Percentiles rank a stretch among this genome's conserved stretches.
Evolutionary conservation across 2,329 filamentous ascomycete genomes (phyloP).

Genomic region (Botrytis hyacinthi): DNA sequence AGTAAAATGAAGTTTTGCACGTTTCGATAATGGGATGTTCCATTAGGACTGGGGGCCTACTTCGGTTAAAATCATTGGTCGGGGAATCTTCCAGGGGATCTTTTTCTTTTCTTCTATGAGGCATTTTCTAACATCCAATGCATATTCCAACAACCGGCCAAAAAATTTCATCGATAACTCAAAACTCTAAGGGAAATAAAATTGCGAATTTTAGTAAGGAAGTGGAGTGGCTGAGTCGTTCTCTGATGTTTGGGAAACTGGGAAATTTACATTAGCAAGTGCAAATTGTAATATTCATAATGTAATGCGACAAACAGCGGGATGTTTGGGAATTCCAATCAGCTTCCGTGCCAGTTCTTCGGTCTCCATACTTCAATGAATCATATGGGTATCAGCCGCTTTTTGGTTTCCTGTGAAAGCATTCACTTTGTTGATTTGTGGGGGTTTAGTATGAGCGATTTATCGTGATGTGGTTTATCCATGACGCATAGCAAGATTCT

Average conservation of each 20-base stretch:
- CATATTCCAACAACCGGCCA: not conserved
- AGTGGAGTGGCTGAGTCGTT: not conserved
- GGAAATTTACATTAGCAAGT: not conserved
- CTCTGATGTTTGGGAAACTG: not conserved
- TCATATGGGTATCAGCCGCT: not conserved
- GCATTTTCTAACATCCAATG: conserved; percentile 2
- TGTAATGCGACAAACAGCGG: not conserved
- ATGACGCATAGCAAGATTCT: not conserved
- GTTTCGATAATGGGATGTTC: conserved; percentile 6
- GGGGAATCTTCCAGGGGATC: not conserved
- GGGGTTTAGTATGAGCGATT: not conserved
- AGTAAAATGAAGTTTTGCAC: not conserved
- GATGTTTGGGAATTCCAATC: not conserved
- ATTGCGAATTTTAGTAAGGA: not conserved
- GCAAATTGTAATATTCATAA: not conserved
- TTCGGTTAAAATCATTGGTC: conserved; percentile 6
- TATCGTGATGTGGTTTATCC: not conserved
- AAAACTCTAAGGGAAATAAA: not conserved
- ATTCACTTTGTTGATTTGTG: not conserved
- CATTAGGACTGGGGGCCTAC: not conserved
- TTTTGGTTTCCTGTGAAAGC: not conserved
- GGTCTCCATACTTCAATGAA: not conserved
- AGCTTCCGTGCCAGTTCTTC: not conserved
- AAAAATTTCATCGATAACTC: not conserved
- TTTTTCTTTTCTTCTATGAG: not conserved